A percentile compares a stretch with the other conserved stretches of the same genome.
Evolutionary conservation across 352 stramenopile genomes (phyloP).

Genomic region (Phytophthora pistaciae): DNA sequence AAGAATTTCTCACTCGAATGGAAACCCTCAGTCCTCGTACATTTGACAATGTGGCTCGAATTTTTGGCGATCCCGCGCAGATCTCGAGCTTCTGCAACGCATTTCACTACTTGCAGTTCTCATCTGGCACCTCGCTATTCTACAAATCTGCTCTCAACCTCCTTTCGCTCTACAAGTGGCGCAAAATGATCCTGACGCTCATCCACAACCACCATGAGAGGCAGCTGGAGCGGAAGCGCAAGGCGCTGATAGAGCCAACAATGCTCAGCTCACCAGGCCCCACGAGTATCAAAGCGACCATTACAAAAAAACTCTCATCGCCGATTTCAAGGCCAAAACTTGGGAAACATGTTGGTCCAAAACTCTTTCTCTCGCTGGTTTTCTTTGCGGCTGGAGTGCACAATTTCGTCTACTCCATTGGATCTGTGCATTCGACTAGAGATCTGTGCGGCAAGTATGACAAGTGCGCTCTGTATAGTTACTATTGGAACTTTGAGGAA

Average conservation of each 20-base stretch:
- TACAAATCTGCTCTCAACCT: not conserved
- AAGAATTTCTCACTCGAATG: not conserved
- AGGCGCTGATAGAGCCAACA: conserved; percentile 11
- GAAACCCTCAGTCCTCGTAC: not conserved
- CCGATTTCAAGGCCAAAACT: conserved; percentile 10
- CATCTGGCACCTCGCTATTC: not conserved
- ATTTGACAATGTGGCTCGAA: not conserved
- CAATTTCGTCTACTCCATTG: conserved; percentile 41
- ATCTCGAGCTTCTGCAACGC: not conserved
- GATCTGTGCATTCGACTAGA: conserved; percentile 34
- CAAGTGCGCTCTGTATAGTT: conserved; percentile 46
- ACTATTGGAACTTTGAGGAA: conserved; percentile 48
- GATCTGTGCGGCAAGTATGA: conserved; percentile 40
- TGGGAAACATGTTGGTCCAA: conserved; percentile 21
- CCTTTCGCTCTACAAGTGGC: not conserved
- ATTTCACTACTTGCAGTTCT: not conserved
- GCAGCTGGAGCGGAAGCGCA: conserved; percentile 17
- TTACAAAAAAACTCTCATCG: conserved; percentile 13
- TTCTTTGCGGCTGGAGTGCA: conserved; percentile 32
- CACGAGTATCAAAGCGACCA: conserved; percentile 8
- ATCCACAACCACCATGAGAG: conserved; percentile 39
- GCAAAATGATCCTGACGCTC: conserved; percentile 17
- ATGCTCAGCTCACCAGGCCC: not conserved
- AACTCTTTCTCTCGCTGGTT: conserved; percentile 43
- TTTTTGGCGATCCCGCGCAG: not conserved